These are phyloP conservation scores for Ruellia speciosa DNA, from an alignment of 305 asterid species.

Conservation along the genomic window DNA sequence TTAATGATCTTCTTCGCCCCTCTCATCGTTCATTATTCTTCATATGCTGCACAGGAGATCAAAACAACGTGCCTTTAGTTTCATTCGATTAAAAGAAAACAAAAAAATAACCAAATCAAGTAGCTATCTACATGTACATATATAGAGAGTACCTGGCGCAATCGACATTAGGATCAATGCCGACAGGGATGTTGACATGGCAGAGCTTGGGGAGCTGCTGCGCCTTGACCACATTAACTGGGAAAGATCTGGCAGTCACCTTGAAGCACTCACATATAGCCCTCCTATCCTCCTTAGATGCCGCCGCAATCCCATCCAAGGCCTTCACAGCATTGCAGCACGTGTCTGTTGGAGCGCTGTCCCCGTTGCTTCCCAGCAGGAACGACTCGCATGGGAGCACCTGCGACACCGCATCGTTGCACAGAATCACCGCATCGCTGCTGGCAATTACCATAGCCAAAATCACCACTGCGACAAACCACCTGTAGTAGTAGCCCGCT, in stretches of 20 bases:
- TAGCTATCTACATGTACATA: no score
- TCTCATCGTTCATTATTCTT: no score
- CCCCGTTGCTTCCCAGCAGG: not conserved
- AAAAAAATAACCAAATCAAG: no score
- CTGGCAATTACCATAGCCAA: not conserved
- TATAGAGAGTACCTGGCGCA: not conserved
- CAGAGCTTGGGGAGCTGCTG: constrained; percentile 3
- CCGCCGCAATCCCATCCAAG: not conserved
- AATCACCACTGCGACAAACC: not conserved
- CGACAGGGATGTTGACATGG: constrained; percentile 4
- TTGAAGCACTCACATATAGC: constrained; percentile 9
- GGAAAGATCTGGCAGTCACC: constrained; percentile 5
- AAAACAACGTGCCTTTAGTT: no score
- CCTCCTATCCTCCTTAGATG: not conserved
- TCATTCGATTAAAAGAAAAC: no score
- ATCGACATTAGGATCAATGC: not conserved
- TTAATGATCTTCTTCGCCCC: no score
- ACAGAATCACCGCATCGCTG: not conserved
- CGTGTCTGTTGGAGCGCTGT: not conserved
- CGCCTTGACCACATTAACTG: not conserved
- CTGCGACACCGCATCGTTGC: constrained; percentile 2
- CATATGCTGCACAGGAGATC: no score
- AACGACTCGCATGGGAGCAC: constrained; percentile 7
- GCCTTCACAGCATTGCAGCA: constrained; percentile 2
- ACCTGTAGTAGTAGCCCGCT: not conserved